Base-by-base conservation (phyloP, 345 rosid genomes). In the Citrus trifoliata region DNA sequence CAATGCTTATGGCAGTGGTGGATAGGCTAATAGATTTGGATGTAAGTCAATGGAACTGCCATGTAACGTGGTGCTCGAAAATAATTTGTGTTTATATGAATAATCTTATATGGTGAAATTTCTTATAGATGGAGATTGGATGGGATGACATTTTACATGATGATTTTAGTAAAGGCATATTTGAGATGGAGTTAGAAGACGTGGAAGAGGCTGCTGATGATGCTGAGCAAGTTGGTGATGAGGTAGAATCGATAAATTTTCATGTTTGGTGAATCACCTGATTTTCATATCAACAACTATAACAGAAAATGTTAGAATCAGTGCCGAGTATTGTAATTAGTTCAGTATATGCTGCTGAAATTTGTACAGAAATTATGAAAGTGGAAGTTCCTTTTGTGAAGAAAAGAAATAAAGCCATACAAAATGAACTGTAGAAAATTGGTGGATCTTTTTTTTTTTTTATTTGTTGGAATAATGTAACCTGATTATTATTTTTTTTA, bases 21-120 rank as follows among this genome's bases (percentile, higher is more conserved):
- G 95, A 92, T 82, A 80, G 91, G 86, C 81, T 95, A 81, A 83
- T 91, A 83, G 98, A 93, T 70, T 89, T 93, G 85, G 98, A 93
- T 85, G 98, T 95, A 84, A 92, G 98, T 86, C n/a, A 24, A 60
- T 30, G 61, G 21, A 69, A 46, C 51, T 69, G 27, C 71, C 61
- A 46, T 37, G n/a, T 27, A 30, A 82, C 24, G 55, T 51, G 9
- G 3, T 46, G 35, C 58, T 7, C 51, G 25, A 73, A 33, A 67
- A 30, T 71, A 27, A 76, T 30, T 80, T 40, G 53, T 33, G 27
- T 69, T 74, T 69, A 40, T 24, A 3, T 78, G 62, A 48, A 18
- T 4, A 10, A 48, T 56, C 65, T 73, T 70, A 74, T 38, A 14
- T 81, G 40, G 62, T 73, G 51, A 40, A 21, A 61, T 28, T 76